A percentile compares a stretch with the other conserved stretches of the same genome.
These are phyloP conservation scores for Alternaria triticina DNA, from an alignment of 2,329 filamentous ascomycete species.

Conservation along the genomic window DNA sequence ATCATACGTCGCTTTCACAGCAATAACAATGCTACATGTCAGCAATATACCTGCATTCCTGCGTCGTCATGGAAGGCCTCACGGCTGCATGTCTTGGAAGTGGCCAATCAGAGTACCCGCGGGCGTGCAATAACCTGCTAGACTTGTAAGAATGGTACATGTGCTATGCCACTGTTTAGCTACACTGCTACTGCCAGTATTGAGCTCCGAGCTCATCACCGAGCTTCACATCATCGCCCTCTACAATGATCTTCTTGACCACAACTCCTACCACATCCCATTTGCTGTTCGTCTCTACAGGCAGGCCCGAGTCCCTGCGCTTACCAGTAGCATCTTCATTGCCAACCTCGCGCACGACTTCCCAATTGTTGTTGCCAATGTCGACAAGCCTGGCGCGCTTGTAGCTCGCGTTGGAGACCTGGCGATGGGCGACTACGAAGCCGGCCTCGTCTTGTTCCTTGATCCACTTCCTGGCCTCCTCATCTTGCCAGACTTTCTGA, in stretches of 20 bases:
- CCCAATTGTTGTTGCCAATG: constrained; percentile 36
- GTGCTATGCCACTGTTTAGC: background rate
- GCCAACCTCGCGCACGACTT: constrained; percentile 42
- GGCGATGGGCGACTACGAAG: constrained; percentile 40
- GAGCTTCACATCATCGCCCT: constrained; percentile 34
- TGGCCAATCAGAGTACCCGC: background rate
- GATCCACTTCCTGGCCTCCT: constrained; percentile 36
- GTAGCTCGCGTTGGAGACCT: constrained; percentile 45
- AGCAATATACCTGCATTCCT: background rate
- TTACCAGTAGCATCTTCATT: constrained; percentile 35
- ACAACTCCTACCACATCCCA: constrained; percentile 44
- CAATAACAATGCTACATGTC: background rate
- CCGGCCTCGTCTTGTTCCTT: constrained; percentile 37
- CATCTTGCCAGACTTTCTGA: constrained; percentile 33
- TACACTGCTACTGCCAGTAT: constrained; percentile 33
- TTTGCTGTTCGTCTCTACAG: constrained; percentile 43
- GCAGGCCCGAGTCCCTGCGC: constrained; percentile 39
- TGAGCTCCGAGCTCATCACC: constrained; percentile 41
- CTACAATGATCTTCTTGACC: constrained; percentile 36
- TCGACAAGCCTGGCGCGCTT: constrained; percentile 43
- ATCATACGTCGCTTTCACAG: background rate
- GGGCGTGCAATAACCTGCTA: no score
- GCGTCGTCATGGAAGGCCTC: background rate
- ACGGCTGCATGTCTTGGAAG: background rate
- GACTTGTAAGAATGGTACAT: background rate